Conservation (phyloP, 2,329 filamentous ascomycete genomes). For the Fusarium sp. region DNA sequence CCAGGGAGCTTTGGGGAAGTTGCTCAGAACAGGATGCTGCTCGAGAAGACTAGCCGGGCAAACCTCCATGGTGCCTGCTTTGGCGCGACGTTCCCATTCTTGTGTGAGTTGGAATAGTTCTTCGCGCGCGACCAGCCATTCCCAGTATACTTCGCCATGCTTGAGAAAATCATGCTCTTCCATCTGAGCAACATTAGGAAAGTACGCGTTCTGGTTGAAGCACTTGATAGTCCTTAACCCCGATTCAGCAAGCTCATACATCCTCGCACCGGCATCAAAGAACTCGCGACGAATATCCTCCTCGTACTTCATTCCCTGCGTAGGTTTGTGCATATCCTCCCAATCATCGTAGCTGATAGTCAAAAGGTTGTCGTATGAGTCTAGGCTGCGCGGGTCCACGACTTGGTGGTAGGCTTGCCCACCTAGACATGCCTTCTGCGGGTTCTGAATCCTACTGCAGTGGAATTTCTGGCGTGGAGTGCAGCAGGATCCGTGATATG, state of each 20-base stretch:
- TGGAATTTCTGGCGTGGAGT: background rate
- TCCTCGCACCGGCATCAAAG: constrained; percentile 16
- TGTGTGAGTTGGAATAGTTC: background rate
- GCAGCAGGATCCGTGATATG: constrained; percentile 24
- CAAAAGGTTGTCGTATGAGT: background rate
- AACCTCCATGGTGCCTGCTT: constrained; percentile 19
- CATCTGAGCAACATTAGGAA: background rate
- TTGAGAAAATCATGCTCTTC: background rate
- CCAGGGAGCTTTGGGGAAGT: background rate
- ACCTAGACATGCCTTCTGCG: background rate
- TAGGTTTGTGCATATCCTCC: background rate
- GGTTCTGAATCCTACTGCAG: background rate
- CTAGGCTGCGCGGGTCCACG: background rate
- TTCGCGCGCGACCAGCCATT: background rate
- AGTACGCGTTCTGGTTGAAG: rapidly evolving
- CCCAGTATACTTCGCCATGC: background rate
- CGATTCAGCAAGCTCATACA: background rate
- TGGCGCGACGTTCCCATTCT: constrained; percentile 22
- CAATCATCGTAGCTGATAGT: background rate
- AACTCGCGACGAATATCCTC: constrained; percentile 21
- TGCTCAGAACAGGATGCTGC: constrained; percentile 4
- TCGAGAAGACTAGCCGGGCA: constrained; percentile 6
- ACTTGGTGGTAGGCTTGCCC: constrained; percentile 23
- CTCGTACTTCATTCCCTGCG: background rate
- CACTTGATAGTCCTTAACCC: background rate